A percentile compares a stretch with the other conserved stretches of the same genome.
Conservation (phyloP, 2,329 filamentous ascomycete genomes). For the Cytospora paraplurivora region DNA sequence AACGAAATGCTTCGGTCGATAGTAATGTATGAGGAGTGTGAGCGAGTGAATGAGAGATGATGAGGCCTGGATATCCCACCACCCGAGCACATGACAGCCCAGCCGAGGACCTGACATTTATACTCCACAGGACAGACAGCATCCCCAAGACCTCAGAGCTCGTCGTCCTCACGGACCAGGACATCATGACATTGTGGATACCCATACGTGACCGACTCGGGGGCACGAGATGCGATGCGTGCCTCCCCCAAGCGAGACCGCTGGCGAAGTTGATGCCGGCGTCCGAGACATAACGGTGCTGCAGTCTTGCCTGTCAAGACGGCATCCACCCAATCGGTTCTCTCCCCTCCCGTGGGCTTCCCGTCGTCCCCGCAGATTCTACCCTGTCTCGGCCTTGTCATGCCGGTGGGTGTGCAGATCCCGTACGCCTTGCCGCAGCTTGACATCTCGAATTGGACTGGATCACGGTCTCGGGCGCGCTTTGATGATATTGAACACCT, state of each 20-base stretch:
- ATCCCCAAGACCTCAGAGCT: not conserved
- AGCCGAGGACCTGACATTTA: not conserved
- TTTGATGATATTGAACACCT: slow-evolving; percentile 21
- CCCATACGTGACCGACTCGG: not conserved
- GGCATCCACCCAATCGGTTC: slow-evolving; percentile 21
- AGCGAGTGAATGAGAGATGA: not conserved
- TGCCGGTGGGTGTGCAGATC: slow-evolving; percentile 5
- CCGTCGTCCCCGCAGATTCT: not conserved
- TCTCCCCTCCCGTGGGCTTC: not conserved
- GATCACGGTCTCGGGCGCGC: slow-evolving; percentile 22
- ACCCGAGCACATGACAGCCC: not conserved
- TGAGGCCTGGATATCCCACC: not conserved
- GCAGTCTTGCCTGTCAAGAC: slow-evolving; percentile 23
- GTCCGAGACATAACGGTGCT: slow-evolving; percentile 23
- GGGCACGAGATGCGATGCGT: not conserved
- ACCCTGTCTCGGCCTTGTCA: slow-evolving; percentile 4
- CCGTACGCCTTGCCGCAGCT: not conserved
- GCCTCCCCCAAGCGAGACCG: slow-evolving; percentile 22
- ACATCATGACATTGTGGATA: not conserved
- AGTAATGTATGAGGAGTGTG: not conserved
- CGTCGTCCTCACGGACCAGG: not conserved
- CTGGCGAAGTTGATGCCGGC: slow-evolving; percentile 21
- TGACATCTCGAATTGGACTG: slow-evolving; percentile 14
- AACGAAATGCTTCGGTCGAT: not conserved
- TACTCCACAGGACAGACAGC: not conserved